Conservation (phyloP, 371 early-diverging fungal species). For the Haplosporangium sp. region DNA sequence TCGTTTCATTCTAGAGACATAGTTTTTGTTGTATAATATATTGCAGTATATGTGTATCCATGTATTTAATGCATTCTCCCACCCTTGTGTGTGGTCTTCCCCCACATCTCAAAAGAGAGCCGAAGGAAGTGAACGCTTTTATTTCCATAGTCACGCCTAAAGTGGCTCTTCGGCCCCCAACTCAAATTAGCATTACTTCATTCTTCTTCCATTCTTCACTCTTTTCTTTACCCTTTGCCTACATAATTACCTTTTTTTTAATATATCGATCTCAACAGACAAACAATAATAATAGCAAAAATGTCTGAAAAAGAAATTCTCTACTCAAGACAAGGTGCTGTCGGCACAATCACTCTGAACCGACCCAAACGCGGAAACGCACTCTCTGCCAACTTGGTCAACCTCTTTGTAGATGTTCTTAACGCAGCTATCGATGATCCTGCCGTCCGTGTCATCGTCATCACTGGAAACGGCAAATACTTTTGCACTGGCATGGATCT, state of each 20-base stretch:
- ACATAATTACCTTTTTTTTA: neutral
- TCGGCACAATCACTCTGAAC: slow-evolving; percentile 69
- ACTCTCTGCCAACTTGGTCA: slow-evolving; percentile 65
- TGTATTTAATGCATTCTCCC: too few species aligned
- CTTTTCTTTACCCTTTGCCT: neutral
- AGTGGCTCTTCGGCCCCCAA: neutral
- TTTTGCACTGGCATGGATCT: slow-evolving; percentile 84
- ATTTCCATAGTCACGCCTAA: neutral
- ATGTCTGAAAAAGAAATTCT: slow-evolving; percentile 54
- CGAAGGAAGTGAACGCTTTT: too few species aligned
- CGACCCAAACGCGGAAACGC: slow-evolving; percentile 74
- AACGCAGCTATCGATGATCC: slow-evolving; percentile 62
- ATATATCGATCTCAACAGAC: neutral
- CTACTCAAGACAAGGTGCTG: slow-evolving; percentile 54
- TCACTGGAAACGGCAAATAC: slow-evolving; percentile 79
- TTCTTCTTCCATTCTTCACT: slow-evolving; percentile 4
- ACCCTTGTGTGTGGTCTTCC: too few species aligned
- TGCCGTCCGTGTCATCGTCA: slow-evolving; percentile 66
- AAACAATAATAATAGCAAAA: neutral
- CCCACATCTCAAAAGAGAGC: too few species aligned
- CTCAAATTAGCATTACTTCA: too few species aligned
- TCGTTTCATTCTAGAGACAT: too few species aligned
- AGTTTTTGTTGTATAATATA: too few species aligned
- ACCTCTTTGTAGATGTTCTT: slow-evolving; percentile 59
- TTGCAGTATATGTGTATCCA: too few species aligned